These are phyloP conservation scores for Termitomyces sp. DNA, from an alignment of 768 basidiomycete genomes.

Conservation along the genomic window DNA sequence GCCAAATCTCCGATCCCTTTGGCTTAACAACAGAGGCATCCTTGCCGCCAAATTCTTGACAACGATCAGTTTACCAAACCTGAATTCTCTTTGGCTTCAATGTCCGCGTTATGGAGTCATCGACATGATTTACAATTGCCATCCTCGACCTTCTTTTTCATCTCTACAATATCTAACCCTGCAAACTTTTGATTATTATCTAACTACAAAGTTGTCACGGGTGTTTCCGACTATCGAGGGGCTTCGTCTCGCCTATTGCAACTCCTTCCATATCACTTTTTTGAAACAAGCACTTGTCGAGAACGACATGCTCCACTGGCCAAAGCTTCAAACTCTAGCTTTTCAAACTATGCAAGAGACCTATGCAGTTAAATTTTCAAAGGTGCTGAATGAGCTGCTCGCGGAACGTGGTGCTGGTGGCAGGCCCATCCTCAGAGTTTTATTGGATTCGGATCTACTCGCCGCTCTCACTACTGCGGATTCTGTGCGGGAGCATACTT, in stretches of 20 bases:
- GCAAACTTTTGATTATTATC: conserved; percentile 17
- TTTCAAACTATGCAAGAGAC: conserved; percentile 22
- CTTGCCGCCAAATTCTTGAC: conserved; percentile 23
- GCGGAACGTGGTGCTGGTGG: conserved; percentile 9
- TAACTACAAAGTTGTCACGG: conserved; percentile 14
- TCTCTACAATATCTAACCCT: conserved; percentile 28
- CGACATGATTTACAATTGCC: background rate
- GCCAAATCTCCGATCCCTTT: conserved; percentile 22
- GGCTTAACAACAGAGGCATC: conserved; percentile 18
- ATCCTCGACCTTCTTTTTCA: conserved; percentile 20
- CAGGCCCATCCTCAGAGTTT: conserved; percentile 17
- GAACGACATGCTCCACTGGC: conserved; percentile 14
- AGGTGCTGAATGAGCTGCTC: conserved; percentile 13
- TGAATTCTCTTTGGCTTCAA: conserved; percentile 31
- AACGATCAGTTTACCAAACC: conserved; percentile 20
- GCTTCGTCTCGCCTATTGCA: conserved; percentile 23
- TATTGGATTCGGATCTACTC: conserved; percentile 24
- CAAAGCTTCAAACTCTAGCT: conserved; percentile 19
- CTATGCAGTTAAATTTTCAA: conserved; percentile 14
- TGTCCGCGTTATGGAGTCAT: conserved; percentile 16
- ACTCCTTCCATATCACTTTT: conserved; percentile 13
- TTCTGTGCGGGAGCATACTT: conserved; percentile 5
- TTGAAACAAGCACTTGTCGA: conserved; percentile 15
- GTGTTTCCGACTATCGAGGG: conserved; percentile 25
- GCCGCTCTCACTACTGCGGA: conserved; percentile 5